Percentiles rank a stretch among this genome's conserved stretches.
phyloP scores from a whole-genome alignment of 805 yeast species.

The Wickerhamomyces bovis region DNA sequence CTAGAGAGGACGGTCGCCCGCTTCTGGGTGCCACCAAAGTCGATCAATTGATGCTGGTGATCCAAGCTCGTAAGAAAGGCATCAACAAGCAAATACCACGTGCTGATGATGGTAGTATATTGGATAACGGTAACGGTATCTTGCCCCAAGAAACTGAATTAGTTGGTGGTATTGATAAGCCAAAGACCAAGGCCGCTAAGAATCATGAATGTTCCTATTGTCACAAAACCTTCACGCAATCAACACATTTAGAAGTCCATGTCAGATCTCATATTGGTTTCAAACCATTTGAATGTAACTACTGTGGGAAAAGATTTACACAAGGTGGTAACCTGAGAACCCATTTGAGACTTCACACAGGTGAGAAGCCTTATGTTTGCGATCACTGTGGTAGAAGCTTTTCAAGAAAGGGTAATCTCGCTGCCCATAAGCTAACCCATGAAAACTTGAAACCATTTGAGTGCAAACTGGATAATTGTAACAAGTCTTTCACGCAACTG shows the following conservation, averaged over 20 bases:
- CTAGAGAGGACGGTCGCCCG: slow-evolving; percentile 60
- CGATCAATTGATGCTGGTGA: slow-evolving; percentile 85
- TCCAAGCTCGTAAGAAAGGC: slow-evolving; percentile 82
- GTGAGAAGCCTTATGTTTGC: slow-evolving; percentile 87
- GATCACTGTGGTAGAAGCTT: slow-evolving; percentile 69
- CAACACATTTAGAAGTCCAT: slow-evolving; percentile 90
- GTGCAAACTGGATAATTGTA: slow-evolving; percentile 77
- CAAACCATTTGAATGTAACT: slow-evolving; percentile 76
- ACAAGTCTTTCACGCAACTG: slow-evolving; percentile 81
- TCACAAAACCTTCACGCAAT: slow-evolving; percentile 72
- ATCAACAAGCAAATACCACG: slow-evolving; percentile 57
- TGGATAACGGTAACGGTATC: slow-evolving; percentile 45
- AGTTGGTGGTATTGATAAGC: slow-evolving; percentile 78
- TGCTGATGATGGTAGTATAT: slow-evolving; percentile 62
- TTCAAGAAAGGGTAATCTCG: slow-evolving; percentile 86
- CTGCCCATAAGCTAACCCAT: slow-evolving; percentile 83
- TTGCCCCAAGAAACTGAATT: slow-evolving; percentile 56
- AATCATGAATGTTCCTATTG: slow-evolving; percentile 73
- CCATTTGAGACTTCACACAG: slow-evolving; percentile 81
- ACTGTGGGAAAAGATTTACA: slow-evolving; percentile 76
- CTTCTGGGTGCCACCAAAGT: slow-evolving; percentile 81
- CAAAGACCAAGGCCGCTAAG: slow-evolving; percentile 39
- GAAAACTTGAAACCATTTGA: slow-evolving; percentile 70
- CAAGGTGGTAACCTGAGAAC: slow-evolving; percentile 90
- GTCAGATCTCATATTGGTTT: slow-evolving; percentile 81